Conservation (phyloP, 805 yeast genomes). For the Candida morakotiae region DNA sequence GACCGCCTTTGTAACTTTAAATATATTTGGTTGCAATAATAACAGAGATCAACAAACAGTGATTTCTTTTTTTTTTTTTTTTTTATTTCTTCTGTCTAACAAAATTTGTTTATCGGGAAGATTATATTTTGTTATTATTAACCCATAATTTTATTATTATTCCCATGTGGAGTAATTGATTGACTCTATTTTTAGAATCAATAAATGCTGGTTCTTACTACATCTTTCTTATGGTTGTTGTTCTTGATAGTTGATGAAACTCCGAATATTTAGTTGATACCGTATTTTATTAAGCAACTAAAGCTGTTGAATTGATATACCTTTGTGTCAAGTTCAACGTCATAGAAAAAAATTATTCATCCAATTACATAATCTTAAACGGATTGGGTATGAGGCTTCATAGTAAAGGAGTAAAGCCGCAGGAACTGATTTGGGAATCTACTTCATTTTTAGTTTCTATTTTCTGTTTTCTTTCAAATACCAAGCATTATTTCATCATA, state of each 20-base stretch:
- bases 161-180: background rate
- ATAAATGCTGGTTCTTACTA: too few species aligned
- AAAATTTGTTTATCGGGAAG: background rate
- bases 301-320: too few species aligned
- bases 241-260: background rate
- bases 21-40: background rate
- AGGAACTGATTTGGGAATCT: too few species aligned
- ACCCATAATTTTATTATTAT: background rate
- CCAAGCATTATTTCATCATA: too few species aligned
- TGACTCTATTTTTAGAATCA: too few species aligned
- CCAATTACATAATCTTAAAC: too few species aligned
- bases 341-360: background rate
- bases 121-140: background rate
- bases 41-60: background rate
- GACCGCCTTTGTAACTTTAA: background rate
- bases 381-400: too few species aligned
- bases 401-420: too few species aligned
- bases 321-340: conserved; percentile 1
- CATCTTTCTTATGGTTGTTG: too few species aligned
- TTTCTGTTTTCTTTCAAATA: too few species aligned
- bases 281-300: too few species aligned
- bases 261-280: background rate
- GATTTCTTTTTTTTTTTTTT: background rate
- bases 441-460: too few species aligned
- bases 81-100: background rate